phyloP scores from a whole-genome alignment of 202 grass and related monocot genomes.

The Bolboschoenoplectus hybrid region DNA sequence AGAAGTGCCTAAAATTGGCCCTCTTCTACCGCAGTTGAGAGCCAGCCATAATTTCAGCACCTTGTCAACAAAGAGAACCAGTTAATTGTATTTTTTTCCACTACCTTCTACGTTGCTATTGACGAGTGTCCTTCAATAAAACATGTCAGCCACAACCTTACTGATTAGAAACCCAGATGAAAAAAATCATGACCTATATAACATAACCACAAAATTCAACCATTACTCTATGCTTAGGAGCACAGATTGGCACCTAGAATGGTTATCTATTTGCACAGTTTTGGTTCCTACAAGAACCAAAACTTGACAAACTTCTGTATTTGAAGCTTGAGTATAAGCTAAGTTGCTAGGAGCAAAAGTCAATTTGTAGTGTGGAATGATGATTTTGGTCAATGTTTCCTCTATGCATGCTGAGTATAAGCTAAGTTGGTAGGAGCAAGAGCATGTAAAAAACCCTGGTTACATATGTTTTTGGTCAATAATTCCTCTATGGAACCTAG shows the following conservation, averaged over 20 bases:
- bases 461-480: background rate
- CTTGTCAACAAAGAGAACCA: background rate
- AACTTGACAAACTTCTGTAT: background rate
- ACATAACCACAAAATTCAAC: background rate
- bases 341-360: background rate
- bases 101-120: background rate
- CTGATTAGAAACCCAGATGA: background rate
- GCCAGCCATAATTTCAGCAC: background rate
- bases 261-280: background rate
- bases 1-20: slow-evolving; percentile 14
- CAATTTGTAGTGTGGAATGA: background rate
- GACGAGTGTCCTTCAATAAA: background rate
- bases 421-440: background rate
- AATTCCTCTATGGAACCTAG: background rate
- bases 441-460: background rate
- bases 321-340: background rate
- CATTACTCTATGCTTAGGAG: background rate
- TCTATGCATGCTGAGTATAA: background rate
- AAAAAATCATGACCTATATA: background rate
- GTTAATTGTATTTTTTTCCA: background rate
- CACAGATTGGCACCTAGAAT: background rate
- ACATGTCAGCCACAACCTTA: slow-evolving; percentile 4
- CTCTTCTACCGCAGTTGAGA: background rate
- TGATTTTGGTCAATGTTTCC: background rate
- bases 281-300: background rate